Base-by-base conservation (phyloP, 1,284 basidiomycete genomes). In the Leccinum pallidistipes region DNA sequence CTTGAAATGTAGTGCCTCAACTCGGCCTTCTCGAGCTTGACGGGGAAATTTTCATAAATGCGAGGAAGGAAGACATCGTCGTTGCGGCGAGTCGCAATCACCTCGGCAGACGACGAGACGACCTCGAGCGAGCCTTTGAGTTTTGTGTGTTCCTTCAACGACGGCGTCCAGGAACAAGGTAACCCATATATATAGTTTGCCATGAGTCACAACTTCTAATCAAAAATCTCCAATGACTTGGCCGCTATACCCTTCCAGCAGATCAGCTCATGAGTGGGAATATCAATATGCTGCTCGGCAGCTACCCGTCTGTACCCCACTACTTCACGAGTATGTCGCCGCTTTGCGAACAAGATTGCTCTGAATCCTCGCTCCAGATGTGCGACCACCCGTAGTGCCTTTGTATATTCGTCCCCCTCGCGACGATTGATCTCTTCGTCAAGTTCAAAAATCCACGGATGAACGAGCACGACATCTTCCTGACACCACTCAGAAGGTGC, bases 391-490 rank as follows among this genome's bases (percentile, higher is more conserved):
- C 18, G 16, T 0, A 45, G 45, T 0, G 52, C 66, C 6, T 14
- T 49, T 1, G n/a, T 49, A 5, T 55, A 14, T 12, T 54, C 24
- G 27, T 51, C 10, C 3, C 43, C 53, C 45, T 29, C 47, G 21
- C 12, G 56, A 11, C 14, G 32, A 12, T 14, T n/a, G 2, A 43
- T 45, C 16, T 32, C 27, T 21, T 36, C 6, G 0, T 54, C 27
- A n/a, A 65, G 58, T 57, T 66, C 62, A 21, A 21, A 51, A 21
- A 64, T 61, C 64, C 64, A 65, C 7, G 65, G 65, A 32, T 66
- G 59, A 5, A 58, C 59, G 18, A 66, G 51, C 5, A 66, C 27
- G 0, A 59, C 3, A 1, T 54, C 47, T 47, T 24, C 47, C 1
- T 56, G 9, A 3, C 2, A 14, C n/a, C 43, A 53, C 16, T 2